Base-by-base conservation (phyloP, 2,329 filamentous ascomycete genomes). In the Remersonia thermophila region DNA sequence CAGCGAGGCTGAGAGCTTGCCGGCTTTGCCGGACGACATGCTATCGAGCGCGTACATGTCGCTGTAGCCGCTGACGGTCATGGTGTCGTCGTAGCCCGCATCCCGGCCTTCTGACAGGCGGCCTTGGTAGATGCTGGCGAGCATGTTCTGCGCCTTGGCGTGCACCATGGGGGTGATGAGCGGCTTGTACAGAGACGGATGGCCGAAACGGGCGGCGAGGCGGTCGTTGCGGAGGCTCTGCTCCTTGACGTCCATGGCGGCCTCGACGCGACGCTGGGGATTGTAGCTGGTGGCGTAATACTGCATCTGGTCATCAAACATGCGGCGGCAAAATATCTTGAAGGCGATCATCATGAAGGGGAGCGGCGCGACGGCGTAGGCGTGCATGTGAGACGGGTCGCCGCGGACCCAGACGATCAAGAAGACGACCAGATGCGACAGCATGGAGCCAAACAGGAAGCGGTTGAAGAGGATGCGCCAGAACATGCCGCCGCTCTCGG, bases 161-260 rank as follows among this genome's bases (percentile, higher is more conserved):
- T 93, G 81, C 3, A 96, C 89, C 87, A 96, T 95, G 3, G 89
- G 89, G 0, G 86, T 93, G 49, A 89, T 87, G 14, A 96, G 69
- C 3, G 83, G 80, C 57, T 82, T 83, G 64, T 91, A 94, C 12
- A 96, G 68, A 4, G 83, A 86, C 1, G 89, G 91, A 55, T 98
- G 85, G 2, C 86, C 87, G 54, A 95, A 98, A 17, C 83, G 73
- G 16, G 76, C 77, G 41, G 73, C 80, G 37, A 86, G 71, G 50
- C 73, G 80, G 56, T 80, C 86, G 53, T 60, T 78, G 50, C 70
- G 73, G 55, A 65, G 54, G 12, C 65, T 63, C 35, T 63, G 60
- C 36, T 72, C 65, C 55, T 73, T 75, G 23, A 63, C 56, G 39
- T 51, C 39, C 52, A 69, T 48, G 15, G 55, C 61, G 2, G 54